Evolutionary conservation across 345 rosid genomes (phyloP), one percentile per base, ranked within the genome.

Genomic region (Eucalyptus viminalis): DNA sequence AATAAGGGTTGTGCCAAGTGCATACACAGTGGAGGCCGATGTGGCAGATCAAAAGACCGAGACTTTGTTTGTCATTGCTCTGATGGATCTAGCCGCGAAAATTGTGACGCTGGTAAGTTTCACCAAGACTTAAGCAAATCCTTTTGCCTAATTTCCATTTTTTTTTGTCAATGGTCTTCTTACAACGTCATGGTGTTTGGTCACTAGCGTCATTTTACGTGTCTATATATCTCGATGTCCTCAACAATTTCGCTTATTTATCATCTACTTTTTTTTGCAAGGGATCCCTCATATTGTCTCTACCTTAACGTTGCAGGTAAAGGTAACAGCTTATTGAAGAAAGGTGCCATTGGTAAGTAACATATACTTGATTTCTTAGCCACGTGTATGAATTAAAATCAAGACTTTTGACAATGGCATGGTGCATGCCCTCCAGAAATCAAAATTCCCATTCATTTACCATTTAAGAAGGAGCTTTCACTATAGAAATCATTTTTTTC

Each of bases 81-180:
- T 4, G 92, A 86, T 80, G 88, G 91, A 89, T 47, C 89, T 60
- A 88, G 87, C 14, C 6, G 76, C 17, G 86, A 56, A 13, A 72
- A 62, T 89, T 90, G 92, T 89, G 45, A 72, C 40, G 76, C 89
- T 60, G 90, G 94, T 89, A 40, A 88, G 93, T 76, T 37, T 60
- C 49, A 25, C 67, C n/a, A 60, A 2, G 67, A 25, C 15, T 60
- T 27, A 0, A 25, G 29, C 31, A 60, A 5, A 60, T 60, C 67
- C 16, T 0, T 27, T 60, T 27, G 8, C 67, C 31, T 6, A 29
- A 60, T 60, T 60, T 27, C 67, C 67, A 60, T 12, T 60, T 60
- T 25, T 25, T 0, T 27, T 60, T 27, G 67, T 60, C 31, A 60
- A 60, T 0, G 16, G 0, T 27, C 0, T 25, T 60, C 15, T 60